phyloP scores from a whole-genome alignment of 202 grass and related monocot species.

The Saccharum hybrid region DNA sequence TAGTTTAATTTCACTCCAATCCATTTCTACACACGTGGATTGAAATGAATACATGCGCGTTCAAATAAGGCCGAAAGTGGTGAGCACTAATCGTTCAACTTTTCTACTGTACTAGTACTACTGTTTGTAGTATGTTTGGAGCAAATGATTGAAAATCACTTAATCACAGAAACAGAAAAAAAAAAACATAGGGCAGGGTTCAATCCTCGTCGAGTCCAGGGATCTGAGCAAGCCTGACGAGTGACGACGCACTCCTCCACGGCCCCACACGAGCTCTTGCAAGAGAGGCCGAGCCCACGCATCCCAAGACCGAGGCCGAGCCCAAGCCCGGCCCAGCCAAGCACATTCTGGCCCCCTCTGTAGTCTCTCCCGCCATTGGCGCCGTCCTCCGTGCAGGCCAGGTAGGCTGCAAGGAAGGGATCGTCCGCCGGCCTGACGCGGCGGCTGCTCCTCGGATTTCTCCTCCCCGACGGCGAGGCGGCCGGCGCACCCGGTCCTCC shows the following conservation, averaged over 20 bases:
- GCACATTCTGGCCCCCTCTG: constrained; percentile 13
- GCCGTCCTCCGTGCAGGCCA: constrained; percentile 63
- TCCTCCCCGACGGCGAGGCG: not conserved
- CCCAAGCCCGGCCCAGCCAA: constrained; percentile 33
- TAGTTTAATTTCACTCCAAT: no score
- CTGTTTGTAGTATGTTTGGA: not conserved
- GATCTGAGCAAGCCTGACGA: constrained; percentile 44
- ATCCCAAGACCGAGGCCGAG: constrained; percentile 33
- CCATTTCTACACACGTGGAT: no score
- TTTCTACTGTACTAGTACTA: not conserved
- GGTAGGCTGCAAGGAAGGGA: constrained; percentile 79
- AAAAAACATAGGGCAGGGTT: not conserved
- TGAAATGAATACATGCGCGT: no score
- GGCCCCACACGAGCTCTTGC: constrained; percentile 54
- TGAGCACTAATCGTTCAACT: no score
- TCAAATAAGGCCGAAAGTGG: no score
- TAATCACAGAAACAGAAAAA: not conserved
- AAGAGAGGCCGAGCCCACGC: constrained; percentile 50
- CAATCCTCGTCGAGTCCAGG: not conserved
- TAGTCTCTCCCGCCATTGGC: not conserved
- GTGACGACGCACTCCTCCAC: constrained; percentile 51
- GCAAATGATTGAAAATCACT: not conserved
- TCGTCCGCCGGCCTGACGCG: constrained; percentile 53
- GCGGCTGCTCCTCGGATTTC: not conserved
- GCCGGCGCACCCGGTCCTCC: constrained; percentile 39